Base-by-base conservation (phyloP, 331 rosid species). In the Acacia concinna region DNA sequence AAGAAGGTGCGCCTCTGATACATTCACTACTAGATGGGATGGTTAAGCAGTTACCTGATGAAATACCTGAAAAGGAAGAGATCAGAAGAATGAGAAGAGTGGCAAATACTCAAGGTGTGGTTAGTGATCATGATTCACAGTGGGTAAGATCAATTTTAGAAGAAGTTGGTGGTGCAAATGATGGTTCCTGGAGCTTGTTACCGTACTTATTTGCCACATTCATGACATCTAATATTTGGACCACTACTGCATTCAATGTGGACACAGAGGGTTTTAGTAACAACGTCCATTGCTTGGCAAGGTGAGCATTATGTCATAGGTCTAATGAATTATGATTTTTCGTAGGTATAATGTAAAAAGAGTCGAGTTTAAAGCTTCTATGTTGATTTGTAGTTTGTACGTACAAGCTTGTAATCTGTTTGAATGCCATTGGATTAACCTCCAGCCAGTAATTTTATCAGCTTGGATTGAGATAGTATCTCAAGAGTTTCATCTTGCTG, bases 121-220 rank as follows among this genome's bases (percentile, higher is more conserved):
- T 90, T 66, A 76, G 60, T 68, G 94, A 91, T 80, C 96, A 91
- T 84, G 97, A 91, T 89, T 90, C 98, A 30, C 90, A 90, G 78
- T 89, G 99, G 99, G 90, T 95, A 84, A 91, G 89, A 86, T 89
- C 97, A 73, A 90, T 95, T 83, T 93, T 95, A 78, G 96, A 87
- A 85, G 96, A 93, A 77, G 97, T 90, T 38, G 97, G 98, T 38
- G 92, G 97, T 85, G 99, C 99, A 81, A 91, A 89, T 81, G 97
- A 95, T 79, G 96, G 98, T 73, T 95, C 99, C 10, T 95, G 99
- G 99, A 89, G 91, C 86, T 88, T 95, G 87, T 82, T 95, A 82
- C 98, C 98, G 0, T 95, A 95, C 86, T 84, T 95, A 77, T 95
- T 95, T 90, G 89, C 98, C 73, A 89, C 97, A 76, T 93, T 95